These are phyloP conservation scores for Smallanthus sonchifolius DNA, from an alignment of 129 eudicot genomes.

Conservation along the genomic window DNA sequence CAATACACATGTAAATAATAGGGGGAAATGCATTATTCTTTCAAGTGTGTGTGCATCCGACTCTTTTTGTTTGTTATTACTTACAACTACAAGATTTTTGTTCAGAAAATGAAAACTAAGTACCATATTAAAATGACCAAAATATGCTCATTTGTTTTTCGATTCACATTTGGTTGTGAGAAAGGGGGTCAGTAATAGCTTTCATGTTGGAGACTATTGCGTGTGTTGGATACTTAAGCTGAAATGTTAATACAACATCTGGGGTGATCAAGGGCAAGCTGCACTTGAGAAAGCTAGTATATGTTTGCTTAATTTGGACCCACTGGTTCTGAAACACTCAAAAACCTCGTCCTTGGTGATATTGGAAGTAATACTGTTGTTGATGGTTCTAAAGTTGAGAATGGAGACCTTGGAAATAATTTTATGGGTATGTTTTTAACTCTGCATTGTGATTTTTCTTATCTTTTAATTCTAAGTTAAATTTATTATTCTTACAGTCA, in stretches of 20 bases:
- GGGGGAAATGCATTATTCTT: too few relatives aligned
- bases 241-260: conserved; percentile 55
- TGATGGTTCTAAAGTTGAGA: conserved; percentile 89
- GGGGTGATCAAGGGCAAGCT: conserved; percentile 99
- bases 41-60: too few relatives aligned
- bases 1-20: too few relatives aligned
- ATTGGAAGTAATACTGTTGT: conserved; percentile 90
- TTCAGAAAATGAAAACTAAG: too few relatives aligned
- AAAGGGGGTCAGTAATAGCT: too few relatives aligned
- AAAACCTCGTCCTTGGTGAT: conserved; percentile 96
- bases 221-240: too few relatives aligned
- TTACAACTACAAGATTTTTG: too few relatives aligned
- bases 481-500: conserved; percentile 40
- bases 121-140: too few relatives aligned
- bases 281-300: conserved; percentile 94
- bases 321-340: conserved; percentile 90
- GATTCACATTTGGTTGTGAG: too few relatives aligned
- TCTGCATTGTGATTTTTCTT: neutral
- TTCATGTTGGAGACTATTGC: too few relatives aligned
- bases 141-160: too few relatives aligned
- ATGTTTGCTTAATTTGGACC: conserved; percentile 95
- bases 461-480: conserved; percentile 1
- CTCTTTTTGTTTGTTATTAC: too few relatives aligned
- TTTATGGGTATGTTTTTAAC: conserved; percentile 59
- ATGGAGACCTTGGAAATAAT: conserved; percentile 92